Percentiles rank a stretch among this genome's conserved stretches.
These are phyloP conservation scores for Athelia psychrophila DNA, from an alignment of 1,284 basidiomycete genomes.

Conservation along the genomic window DNA sequence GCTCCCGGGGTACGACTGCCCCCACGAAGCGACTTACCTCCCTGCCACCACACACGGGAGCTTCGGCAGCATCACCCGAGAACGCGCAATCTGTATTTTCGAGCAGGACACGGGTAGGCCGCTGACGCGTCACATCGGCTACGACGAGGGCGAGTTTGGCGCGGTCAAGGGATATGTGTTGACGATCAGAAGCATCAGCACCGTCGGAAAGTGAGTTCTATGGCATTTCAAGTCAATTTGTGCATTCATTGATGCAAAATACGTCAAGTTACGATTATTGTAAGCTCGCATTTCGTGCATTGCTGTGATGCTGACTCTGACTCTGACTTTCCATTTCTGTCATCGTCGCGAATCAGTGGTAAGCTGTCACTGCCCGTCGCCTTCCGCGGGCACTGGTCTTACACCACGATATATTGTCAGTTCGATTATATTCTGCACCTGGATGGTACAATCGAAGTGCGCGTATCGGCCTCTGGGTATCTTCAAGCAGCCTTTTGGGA, in stretches of 20 bases:
- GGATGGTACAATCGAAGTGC: slow-evolving; percentile 65
- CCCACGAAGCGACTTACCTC: slow-evolving; percentile 55
- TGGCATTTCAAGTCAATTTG: neutral
- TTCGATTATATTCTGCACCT: slow-evolving; percentile 68
- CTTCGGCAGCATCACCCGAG: slow-evolving; percentile 39
- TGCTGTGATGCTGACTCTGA: slow-evolving; percentile 3
- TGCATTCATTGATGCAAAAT: slow-evolving; percentile 4
- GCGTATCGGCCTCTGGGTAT: slow-evolving; percentile 65
- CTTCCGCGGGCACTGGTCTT: neutral
- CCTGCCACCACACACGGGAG: slow-evolving; percentile 52
- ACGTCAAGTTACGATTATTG: slow-evolving; percentile 51
- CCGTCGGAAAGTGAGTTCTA: slow-evolving; percentile 58
- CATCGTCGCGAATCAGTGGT: slow-evolving; percentile 30
- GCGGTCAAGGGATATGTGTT: slow-evolving; percentile 60
- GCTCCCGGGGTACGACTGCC: slow-evolving; percentile 66
- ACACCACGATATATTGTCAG: slow-evolving; percentile 20
- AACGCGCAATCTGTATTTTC: slow-evolving; percentile 64
- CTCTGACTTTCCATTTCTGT: no score
- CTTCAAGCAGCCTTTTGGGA: slow-evolving; percentile 63
- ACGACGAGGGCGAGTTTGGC: slow-evolving; percentile 47
- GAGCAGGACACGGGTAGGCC: slow-evolving; percentile 59
- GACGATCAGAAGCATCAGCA: slow-evolving; percentile 52
- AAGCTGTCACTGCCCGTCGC: slow-evolving; percentile 4
- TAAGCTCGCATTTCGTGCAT: slow-evolving; percentile 25
- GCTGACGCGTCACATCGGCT: slow-evolving; percentile 57